Evolutionary conservation across 1,284 basidiomycete species (phyloP).

Genomic region (Tylopilus sp.): DNA sequence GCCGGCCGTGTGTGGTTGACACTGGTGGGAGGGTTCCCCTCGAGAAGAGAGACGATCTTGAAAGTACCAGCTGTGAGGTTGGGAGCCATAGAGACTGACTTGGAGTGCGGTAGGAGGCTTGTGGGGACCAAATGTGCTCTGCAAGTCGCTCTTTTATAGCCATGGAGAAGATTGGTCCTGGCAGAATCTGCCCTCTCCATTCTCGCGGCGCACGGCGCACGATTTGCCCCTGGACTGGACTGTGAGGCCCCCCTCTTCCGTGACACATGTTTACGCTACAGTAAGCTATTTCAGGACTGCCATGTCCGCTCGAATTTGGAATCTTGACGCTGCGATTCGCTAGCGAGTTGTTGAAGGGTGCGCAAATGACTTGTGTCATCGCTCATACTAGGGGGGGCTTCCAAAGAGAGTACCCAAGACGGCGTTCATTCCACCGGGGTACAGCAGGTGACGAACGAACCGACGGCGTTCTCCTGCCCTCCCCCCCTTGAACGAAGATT

Average conservation of each 20-base stretch:
- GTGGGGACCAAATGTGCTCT: not conserved
- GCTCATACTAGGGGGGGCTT: not conserved
- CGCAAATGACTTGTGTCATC: too few relatives aligned
- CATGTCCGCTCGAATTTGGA: too few relatives aligned
- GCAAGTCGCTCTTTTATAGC: not conserved
- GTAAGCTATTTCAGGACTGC: too few relatives aligned
- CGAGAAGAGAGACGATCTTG: not conserved
- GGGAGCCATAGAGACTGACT: not conserved
- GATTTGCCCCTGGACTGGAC: too few relatives aligned
- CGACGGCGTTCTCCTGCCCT: too few relatives aligned
- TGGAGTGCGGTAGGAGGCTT: not conserved
- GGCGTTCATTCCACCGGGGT: not conserved
- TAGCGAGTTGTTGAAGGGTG: not conserved
- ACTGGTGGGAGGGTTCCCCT: not conserved
- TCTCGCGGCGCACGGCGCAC: too few relatives aligned
- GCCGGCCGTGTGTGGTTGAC: not conserved
- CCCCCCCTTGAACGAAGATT: too few relatives aligned
- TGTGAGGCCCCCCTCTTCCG: too few relatives aligned
- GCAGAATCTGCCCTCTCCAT: too few relatives aligned
- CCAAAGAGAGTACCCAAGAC: not conserved
- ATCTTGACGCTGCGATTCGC: too few relatives aligned
- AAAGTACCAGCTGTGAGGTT: not conserved
- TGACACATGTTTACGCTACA: too few relatives aligned
- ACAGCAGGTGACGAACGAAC: not conserved
- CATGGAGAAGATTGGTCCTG: not conserved